Percentiles rank a stretch among this genome's conserved stretches.
Conservation (phyloP, 495 filamentous ascomycete genomes). For the Niebla homalea region DNA sequence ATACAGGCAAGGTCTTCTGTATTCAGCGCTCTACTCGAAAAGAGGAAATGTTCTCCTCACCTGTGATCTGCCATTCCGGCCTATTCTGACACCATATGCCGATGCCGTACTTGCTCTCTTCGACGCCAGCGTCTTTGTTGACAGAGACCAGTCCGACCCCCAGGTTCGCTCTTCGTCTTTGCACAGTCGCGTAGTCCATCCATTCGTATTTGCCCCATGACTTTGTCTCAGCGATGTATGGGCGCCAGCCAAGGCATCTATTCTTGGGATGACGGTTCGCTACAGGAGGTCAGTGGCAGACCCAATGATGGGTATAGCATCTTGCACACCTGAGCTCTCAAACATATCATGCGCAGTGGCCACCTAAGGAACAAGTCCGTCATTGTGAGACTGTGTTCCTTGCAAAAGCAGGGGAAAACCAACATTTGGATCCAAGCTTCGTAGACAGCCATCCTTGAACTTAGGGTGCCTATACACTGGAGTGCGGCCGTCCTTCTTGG, state of each 20-base stretch:
- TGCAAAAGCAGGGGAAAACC: conserved; percentile 7
- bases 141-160: conserved; percentile 78
- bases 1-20: conserved; percentile 68
- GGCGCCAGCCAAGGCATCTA: conserved; percentile 66
- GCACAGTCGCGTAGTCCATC: conserved; percentile 71
- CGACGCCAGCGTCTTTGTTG: conserved; percentile 55
- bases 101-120: conserved; percentile 60
- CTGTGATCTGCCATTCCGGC: conserved; percentile 92
- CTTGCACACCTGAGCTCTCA: conserved; percentile 43
- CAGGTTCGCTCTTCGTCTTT: conserved; percentile 66
- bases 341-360: conserved; percentile 71
- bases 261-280: conserved; percentile 45
- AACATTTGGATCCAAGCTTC: conserved; percentile 62
- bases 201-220: conserved; percentile 68
- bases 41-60: conserved; percentile 28
- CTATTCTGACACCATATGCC: conserved; percentile 94
- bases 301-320: neutral
- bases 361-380: conserved; percentile 25
- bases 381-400: neutral
- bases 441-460: conserved; percentile 54
- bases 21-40: neutral
- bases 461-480: conserved; percentile 75
- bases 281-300: conserved; percentile 7
- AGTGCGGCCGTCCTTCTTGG: conserved; percentile 57
- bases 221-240: conserved; percentile 65